These are phyloP conservation scores for Spatholobus suberectus DNA, from an alignment of 306 rosid species.

Conservation along the genomic window DNA sequence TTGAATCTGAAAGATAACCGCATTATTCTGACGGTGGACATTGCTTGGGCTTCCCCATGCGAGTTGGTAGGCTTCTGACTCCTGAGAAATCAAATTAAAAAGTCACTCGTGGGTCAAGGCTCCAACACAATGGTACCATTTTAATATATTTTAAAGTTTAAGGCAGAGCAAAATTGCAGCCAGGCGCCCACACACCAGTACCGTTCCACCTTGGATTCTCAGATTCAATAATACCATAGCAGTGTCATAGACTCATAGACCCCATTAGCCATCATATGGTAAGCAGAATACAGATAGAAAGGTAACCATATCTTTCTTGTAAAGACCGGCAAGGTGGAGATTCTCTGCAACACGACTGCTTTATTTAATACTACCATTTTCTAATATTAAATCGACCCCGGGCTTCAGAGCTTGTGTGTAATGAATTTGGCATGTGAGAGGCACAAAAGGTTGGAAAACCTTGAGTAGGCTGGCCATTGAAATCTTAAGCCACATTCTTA, in stretches of 20 bases:
- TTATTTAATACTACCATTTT: background rate
- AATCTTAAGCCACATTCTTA: background rate
- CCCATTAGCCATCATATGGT: background rate
- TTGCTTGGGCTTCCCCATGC: too few species aligned
- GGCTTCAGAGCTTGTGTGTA: background rate
- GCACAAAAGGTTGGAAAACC: background rate
- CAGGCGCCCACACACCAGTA: background rate
- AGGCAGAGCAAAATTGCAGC: slow-evolving; percentile 29
- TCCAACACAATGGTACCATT: background rate
- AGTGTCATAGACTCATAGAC: background rate
- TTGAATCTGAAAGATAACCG: too few species aligned
- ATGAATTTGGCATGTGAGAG: background rate
- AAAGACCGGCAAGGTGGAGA: slow-evolving; percentile 2
- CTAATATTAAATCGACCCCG: background rate
- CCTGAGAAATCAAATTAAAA: background rate
- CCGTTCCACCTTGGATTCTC: slow-evolving; percentile 38
- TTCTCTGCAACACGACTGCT: background rate
- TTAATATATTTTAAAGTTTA: background rate
- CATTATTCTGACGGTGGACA: too few species aligned
- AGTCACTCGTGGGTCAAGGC: background rate
- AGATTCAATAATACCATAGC: slow-evolving; percentile 6
- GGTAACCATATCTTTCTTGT: background rate
- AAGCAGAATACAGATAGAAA: slow-evolving; percentile 15
- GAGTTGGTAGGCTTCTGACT: too few species aligned
- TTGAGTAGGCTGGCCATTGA: background rate